phyloP scores from a whole-genome alignment of 768 basidiomycete genomes.

The Kockovaella imperatae region DNA sequence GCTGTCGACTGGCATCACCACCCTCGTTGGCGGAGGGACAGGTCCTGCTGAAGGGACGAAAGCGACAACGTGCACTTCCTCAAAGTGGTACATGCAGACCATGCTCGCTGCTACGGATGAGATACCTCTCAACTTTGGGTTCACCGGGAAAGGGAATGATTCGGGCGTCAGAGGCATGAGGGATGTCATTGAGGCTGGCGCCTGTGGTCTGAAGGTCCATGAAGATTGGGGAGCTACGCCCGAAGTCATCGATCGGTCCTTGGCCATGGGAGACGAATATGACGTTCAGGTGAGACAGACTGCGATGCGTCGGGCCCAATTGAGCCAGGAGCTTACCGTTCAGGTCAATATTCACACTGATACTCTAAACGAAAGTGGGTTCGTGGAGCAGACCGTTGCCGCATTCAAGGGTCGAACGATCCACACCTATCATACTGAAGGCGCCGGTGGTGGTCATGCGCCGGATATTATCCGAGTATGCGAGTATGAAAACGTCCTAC shows the following conservation, averaged over 20 bases:
- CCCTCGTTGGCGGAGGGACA: conserved; percentile 92
- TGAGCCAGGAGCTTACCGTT: background rate
- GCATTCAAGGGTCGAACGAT: conserved; percentile 88
- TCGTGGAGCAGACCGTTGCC: conserved; percentile 86
- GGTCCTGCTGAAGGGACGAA: conserved; percentile 83
- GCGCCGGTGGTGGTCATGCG: conserved; percentile 92
- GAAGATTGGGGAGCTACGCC: conserved; percentile 97
- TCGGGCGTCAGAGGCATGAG: conserved; percentile 58
- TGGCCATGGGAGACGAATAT: conserved; percentile 78
- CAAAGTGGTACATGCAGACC: conserved; percentile 74
- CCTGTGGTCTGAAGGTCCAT: conserved; percentile 84
- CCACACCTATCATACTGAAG: conserved; percentile 95
- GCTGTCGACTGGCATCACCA: conserved; percentile 63
- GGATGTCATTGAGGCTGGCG: conserved; percentile 76
- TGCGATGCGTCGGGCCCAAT: too few species aligned
- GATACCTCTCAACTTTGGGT: conserved; percentile 81
- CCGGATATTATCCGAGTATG: conserved; percentile 99
- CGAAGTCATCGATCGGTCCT: conserved; percentile 62
- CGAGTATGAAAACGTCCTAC: conserved; percentile 77
- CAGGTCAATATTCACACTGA: conserved; percentile 93
- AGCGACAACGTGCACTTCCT: conserved; percentile 91
- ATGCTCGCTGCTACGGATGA: conserved; percentile 91
- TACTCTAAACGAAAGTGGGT: conserved; percentile 93
- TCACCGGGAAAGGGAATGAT: conserved; percentile 97
- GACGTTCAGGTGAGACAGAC: conserved; percentile 73